Conservation (phyloP, 2,329 filamentous ascomycete species). For the Pleomassaria siparia region DNA sequence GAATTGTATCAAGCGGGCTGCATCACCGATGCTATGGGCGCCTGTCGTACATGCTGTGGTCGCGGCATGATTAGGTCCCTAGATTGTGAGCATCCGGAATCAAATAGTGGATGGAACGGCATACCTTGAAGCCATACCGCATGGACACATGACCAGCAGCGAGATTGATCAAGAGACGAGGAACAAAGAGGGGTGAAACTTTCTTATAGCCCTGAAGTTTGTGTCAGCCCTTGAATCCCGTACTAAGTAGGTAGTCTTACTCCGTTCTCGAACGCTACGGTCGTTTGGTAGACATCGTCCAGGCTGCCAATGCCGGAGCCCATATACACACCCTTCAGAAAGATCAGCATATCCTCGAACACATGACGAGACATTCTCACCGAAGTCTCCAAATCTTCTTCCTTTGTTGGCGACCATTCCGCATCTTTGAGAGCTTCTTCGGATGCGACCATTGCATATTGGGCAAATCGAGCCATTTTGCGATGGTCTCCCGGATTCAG, state of each 20-base stretch:
- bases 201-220: constrained; percentile 77
- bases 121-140: constrained; percentile 74
- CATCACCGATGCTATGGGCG: constrained; percentile 91
- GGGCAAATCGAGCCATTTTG: constrained; percentile 86
- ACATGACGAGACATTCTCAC: constrained; percentile 40
- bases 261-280: constrained; percentile 70
- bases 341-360: neutral
- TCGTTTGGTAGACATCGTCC: constrained; percentile 85
- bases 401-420: constrained; percentile 66
- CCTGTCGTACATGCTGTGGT: constrained; percentile 97
- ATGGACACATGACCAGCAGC: constrained; percentile 95
- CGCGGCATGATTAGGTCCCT: constrained; percentile 88
- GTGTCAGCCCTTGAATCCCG: neutral
- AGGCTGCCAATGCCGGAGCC: constrained; percentile 96
- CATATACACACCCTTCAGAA: constrained; percentile 74
- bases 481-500: constrained; percentile 57
- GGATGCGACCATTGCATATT: constrained; percentile 85
- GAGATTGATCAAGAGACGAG: constrained; percentile 89
- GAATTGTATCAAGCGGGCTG: constrained; percentile 85
- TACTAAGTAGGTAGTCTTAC: constrained; percentile 52
- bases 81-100: constrained; percentile 9
- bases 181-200: constrained; percentile 91
- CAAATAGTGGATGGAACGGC: neutral
- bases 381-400: constrained; percentile 70
- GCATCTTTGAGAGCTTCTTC: constrained; percentile 85